Conservation (phyloP, 192 early-diverging fungal species). For the Gigaspora rosea region DNA sequence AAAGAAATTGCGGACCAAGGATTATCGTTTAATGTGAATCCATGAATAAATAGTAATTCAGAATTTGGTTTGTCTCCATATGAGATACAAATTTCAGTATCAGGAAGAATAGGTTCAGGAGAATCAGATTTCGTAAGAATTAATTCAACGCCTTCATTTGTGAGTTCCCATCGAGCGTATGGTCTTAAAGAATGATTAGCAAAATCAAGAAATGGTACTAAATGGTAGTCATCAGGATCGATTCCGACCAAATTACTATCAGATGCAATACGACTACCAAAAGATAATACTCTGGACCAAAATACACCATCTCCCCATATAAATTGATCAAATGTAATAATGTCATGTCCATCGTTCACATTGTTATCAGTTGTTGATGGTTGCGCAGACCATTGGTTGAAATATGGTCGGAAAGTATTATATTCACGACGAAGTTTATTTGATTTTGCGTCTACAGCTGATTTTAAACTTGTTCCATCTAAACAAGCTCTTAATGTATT, state of each 20-base stretch:
- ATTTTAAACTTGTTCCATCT: constrained; percentile 55
- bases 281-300: constrained; percentile 68
- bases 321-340: constrained; percentile 48
- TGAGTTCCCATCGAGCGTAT: constrained; percentile 61
- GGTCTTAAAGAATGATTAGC: constrained; percentile 63
- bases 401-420: constrained; percentile 28
- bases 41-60: constrained; percentile 72
- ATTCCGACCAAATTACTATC: neutral
- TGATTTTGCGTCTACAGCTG: constrained; percentile 54
- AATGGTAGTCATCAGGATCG: constrained; percentile 46
- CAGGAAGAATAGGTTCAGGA: constrained; percentile 4
- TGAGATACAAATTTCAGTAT: constrained; percentile 59
- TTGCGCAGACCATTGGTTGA: constrained; percentile 32
- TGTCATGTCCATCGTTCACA: neutral
- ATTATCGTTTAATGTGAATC: constrained; percentile 61
- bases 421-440: constrained; percentile 52
- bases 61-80: constrained; percentile 73
- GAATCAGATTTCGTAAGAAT: constrained; percentile 22
- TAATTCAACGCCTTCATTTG: constrained; percentile 40
- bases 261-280: constrained; percentile 43
- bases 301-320: constrained; percentile 70
- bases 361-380: constrained; percentile 29
- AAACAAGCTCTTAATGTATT: constrained; percentile 43
- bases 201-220: constrained; percentile 74
- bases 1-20: constrained; percentile 32